Evolutionary conservation across 176 grass and related monocot genomes (phyloP).

Genomic region (Themeda triandra): DNA sequence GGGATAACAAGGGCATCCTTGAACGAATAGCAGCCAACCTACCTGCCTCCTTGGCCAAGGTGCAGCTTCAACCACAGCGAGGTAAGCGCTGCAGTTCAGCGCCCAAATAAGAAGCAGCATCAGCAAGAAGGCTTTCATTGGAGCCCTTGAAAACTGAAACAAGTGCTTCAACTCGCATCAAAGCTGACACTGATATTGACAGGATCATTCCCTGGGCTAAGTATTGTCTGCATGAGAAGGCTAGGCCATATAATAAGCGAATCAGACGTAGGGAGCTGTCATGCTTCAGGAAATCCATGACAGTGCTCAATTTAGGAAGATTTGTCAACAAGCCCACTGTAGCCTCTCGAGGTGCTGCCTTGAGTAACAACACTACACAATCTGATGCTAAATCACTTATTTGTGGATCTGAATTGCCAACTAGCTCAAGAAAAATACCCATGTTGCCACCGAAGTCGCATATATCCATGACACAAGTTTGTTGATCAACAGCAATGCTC

Average conservation of each 20-base stretch:
- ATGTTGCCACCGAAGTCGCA: slow-evolving; percentile 84
- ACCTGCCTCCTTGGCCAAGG: not conserved
- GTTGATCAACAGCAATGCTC: slow-evolving; percentile 89
- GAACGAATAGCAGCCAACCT: not conserved
- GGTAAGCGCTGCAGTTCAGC: slow-evolving; percentile 78
- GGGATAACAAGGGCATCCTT: not conserved
- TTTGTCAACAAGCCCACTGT: slow-evolving; percentile 80
- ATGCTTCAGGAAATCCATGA: slow-evolving; percentile 63
- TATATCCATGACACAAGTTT: slow-evolving; percentile 76
- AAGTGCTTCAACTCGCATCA: slow-evolving; percentile 70
- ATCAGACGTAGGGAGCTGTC: slow-evolving; percentile 36
- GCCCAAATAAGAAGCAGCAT: slow-evolving; percentile 57
- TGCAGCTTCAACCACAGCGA: slow-evolving; percentile 57
- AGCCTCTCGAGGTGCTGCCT: slow-evolving; percentile 74
- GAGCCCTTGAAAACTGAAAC: slow-evolving; percentile 64
- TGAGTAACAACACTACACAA: slow-evolving; percentile 72
- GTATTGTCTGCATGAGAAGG: slow-evolving; percentile 84
- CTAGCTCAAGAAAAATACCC: slow-evolving; percentile 75
- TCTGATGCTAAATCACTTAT: slow-evolving; percentile 84
- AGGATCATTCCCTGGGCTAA: slow-evolving; percentile 88
- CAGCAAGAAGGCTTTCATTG: slow-evolving; percentile 47
- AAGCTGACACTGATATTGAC: slow-evolving; percentile 68
- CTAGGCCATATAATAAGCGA: slow-evolving; percentile 78
- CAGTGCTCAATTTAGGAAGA: slow-evolving; percentile 58
- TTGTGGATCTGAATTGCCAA: slow-evolving; percentile 51